A percentile compares a stretch with the other conserved stretches of the same genome.
These are phyloP conservation scores for Astrephomene gubernaculifera DNA, from an alignment of 139 green algal species.

Conservation along the genomic window DNA sequence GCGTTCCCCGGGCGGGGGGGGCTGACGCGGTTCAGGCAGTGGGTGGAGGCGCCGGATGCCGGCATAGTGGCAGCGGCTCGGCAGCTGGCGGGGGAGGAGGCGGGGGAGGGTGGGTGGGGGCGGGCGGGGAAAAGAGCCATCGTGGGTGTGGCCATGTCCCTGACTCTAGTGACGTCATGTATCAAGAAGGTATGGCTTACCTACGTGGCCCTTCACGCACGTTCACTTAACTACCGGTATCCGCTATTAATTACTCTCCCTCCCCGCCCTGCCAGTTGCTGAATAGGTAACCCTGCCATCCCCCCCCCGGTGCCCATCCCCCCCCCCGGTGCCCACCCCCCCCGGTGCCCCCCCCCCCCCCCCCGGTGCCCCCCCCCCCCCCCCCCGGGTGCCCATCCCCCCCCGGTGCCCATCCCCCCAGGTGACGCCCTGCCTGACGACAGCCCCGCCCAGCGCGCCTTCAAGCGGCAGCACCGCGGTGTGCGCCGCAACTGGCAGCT, in stretches of 20 bases:
- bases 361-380: not conserved
- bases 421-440: slow-evolving; percentile 31
- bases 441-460: slow-evolving; percentile 54
- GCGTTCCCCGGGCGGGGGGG: slow-evolving; percentile 76
- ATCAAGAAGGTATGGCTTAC: not conserved
- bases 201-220: not conserved
- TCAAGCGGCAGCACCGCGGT: slow-evolving; percentile 76
- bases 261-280: not conserved
- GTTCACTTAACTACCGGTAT: no score
- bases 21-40: slow-evolving; percentile 71
- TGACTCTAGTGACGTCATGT: not conserved
- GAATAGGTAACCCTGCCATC: not conserved
- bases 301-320: not conserved
- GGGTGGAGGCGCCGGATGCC: slow-evolving; percentile 72
- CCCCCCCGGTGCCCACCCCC: not conserved
- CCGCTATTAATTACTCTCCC: no score
- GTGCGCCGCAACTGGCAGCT: slow-evolving; percentile 81
- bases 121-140: no score
- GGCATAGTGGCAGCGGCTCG: slow-evolving; percentile 39
- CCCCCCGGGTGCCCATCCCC: not conserved
- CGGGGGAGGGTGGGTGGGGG: slow-evolving; percentile 25
- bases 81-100: slow-evolving; percentile 21
- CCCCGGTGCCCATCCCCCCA: not conserved
- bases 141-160: no score
- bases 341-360: no score